phyloP scores from a whole-genome alignment of 345 rosid species.

The Lepidium aucheri region DNA sequence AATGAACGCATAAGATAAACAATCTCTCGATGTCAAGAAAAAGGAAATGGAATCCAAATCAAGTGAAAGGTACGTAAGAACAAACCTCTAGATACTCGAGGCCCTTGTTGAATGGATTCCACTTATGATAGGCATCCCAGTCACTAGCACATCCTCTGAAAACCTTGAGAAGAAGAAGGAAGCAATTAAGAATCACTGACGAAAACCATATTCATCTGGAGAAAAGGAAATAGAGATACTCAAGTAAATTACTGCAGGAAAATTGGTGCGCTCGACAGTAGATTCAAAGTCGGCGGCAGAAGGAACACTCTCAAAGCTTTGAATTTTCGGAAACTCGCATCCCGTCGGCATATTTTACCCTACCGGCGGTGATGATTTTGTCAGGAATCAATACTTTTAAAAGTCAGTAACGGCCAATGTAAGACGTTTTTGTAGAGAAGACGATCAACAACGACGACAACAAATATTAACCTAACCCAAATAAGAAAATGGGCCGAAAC shows the following conservation, averaged over 20 bases:
- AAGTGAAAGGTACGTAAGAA: not conserved
- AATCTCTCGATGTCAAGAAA: not conserved
- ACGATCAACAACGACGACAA: no score
- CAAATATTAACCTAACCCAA: no score
- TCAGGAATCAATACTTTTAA: not conserved
- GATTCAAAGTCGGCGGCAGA: conserved; percentile 48
- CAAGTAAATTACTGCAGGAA: conserved; percentile 48
- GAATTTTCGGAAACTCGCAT: conserved; percentile 27
- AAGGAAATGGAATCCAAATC: not conserved
- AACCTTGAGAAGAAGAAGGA: conserved; percentile 34
- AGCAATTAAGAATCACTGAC: not conserved
- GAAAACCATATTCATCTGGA: not conserved
- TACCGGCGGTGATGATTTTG: not conserved
- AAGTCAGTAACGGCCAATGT: no score
- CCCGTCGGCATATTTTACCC: conserved; percentile 20
- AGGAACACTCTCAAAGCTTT: conserved; percentile 40
- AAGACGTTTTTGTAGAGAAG: no score
- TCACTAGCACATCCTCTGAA: conserved; percentile 46
- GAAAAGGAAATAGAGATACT: not conserved
- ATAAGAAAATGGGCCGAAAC: no score
- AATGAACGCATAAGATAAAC: conserved; percentile 1
- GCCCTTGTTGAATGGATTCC: conserved; percentile 66
- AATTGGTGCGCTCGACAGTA: conserved; percentile 51
- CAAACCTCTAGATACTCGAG: conserved; percentile 68
- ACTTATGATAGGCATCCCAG: conserved; percentile 57